Evolutionary conservation across 2,329 filamentous ascomycete species (phyloP), one percentile per base, ranked within the genome.

Genomic region (Elsinoe ampelina): DNA sequence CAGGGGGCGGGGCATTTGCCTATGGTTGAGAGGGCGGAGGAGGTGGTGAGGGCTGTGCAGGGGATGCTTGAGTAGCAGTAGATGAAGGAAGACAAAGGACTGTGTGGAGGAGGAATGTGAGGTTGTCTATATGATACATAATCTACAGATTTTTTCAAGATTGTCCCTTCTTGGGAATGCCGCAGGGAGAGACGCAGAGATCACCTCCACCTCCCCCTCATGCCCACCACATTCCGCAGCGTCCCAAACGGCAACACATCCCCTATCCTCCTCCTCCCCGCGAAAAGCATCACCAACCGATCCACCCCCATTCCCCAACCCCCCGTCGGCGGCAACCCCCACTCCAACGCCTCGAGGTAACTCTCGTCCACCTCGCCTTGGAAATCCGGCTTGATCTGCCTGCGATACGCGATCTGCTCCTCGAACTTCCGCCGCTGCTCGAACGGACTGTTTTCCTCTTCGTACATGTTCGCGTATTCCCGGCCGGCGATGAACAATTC

Each of bases 231-330:
- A 64, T 79, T 78, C 67, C 84, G 82, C 73, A 98, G 70, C 57
- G 82, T 95, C 1, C 93, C 93, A 75, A 98, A 98, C 34, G 85
- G 83, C 65, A 97, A 73, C 15, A 92, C 89, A 71, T 97, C 91
- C 38, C 81, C 82, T 65, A 98, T 96, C 63, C 86, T 81, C 68
- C 81, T 81, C 35, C 83, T 78, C 0, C 88, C 90, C 1, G 86
- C 82, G 65, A 97, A 88, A 50, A 96, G 73, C 93, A 98, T 98
- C 36, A 89, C 86, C 54, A 98, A 75, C 55, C 93, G 78, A 72
- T 98, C 93, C 41, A 98, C 76, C 1, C 93, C 93, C 65, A 90
- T 95, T 1, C 93, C 93, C 93, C 93, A 98, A 3, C 93, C 93
- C 0, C 92, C 93, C 0, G 93, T 98, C 0, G 93, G 89, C n/a